Evolutionary conservation across 352 stramenopile genomes (phyloP).

Genomic region (Phytophthora cajani): DNA sequence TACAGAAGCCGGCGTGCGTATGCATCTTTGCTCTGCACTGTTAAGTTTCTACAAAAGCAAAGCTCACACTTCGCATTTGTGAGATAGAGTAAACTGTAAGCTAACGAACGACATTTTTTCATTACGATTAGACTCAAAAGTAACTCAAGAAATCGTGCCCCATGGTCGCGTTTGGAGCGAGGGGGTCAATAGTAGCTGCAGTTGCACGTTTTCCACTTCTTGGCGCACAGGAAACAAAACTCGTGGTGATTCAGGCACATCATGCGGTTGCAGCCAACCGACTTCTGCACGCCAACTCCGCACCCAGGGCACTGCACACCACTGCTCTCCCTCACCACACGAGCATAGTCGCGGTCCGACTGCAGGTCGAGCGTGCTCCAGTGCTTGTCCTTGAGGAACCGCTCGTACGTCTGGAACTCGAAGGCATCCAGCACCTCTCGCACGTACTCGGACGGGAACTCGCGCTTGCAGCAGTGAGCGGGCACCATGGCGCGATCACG

Average conservation of each 20-base stretch:
- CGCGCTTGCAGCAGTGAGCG: constrained; percentile 75
- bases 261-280: constrained; percentile 65
- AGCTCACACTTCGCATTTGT: too few species aligned
- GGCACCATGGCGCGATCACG: constrained; percentile 63
- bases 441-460: constrained; percentile 75
- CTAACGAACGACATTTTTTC: too few species aligned
- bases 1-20: too few species aligned
- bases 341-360: constrained; percentile 70
- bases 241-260: constrained; percentile 61
- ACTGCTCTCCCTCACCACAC: constrained; percentile 36
- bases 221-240: constrained; percentile 65
- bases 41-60: too few species aligned
- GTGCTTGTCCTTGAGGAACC: constrained; percentile 60
- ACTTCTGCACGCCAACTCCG: constrained; percentile 66
- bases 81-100: too few species aligned
- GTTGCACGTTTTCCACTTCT: constrained; percentile 50
- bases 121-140: too few species aligned
- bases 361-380: constrained; percentile 54
- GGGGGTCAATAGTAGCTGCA: constrained; percentile 15
- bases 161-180: too few species aligned
- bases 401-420: constrained; percentile 53
- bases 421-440: constrained; percentile 36
- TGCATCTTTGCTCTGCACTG: too few species aligned
- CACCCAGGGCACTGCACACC: constrained; percentile 74
- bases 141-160: too few species aligned